Conservation (phyloP, 495 filamentous ascomycete genomes). For the Darksidea phi region DNA sequence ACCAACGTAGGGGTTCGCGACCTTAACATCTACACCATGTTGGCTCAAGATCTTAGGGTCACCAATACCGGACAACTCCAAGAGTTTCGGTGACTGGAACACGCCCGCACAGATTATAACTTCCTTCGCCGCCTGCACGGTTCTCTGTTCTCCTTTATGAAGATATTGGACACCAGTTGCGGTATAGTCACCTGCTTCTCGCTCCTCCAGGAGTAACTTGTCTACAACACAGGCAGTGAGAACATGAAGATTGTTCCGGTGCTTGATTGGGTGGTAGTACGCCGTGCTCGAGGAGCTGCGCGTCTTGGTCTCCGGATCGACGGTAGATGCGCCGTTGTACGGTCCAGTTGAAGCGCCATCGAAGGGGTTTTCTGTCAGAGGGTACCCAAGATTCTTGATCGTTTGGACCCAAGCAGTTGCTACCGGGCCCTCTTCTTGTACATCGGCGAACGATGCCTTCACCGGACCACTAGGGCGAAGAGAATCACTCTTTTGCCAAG, state of each 20-base stretch:
- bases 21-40: slow-evolving; percentile 11
- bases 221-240: background rate
- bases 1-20: slow-evolving; percentile 18
- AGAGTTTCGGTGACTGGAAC: slow-evolving; percentile 20
- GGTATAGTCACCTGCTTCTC: background rate
- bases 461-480: no score
- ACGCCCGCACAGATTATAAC: slow-evolving; percentile 25
- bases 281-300: slow-evolving; percentile 6
- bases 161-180: slow-evolving; percentile 1
- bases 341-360: slow-evolving; percentile 1
- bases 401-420: slow-evolving; percentile 13
- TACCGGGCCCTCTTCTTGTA: slow-evolving; percentile 7
- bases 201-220: background rate
- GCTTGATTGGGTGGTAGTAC: slow-evolving; percentile 5
- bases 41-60: background rate
- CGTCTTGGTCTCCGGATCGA: slow-evolving; percentile 11
- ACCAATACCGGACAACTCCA: slow-evolving; percentile 32
- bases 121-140: slow-evolving; percentile 8
- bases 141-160: background rate
- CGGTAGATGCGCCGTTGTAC: background rate
- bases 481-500: background rate
- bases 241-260: slow-evolving; percentile 1
- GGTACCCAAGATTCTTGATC: slow-evolving; percentile 14
- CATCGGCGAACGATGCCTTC: background rate
- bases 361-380: slow-evolving; percentile 6